Percentiles rank a stretch among this genome's conserved stretches.
These are phyloP conservation scores for Centella asiatica DNA, from an alignment of 129 eudicot species.

Conservation along the genomic window DNA sequence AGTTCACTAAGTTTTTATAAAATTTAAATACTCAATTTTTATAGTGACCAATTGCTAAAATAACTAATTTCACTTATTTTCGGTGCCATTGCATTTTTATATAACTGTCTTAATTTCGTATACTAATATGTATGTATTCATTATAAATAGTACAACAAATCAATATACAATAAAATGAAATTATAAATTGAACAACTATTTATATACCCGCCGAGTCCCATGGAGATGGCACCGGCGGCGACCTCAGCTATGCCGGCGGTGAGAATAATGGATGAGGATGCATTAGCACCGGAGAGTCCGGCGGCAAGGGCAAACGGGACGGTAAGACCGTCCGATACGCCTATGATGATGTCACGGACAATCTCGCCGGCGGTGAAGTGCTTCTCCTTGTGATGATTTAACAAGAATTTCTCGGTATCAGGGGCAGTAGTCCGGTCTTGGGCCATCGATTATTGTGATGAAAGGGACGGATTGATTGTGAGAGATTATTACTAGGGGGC, in stretches of 20 bases:
- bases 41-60: no score
- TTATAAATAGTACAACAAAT: background rate
- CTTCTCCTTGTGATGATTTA: slow-evolving; percentile 65
- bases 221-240: slow-evolving; percentile 95
- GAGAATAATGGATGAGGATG: slow-evolving; percentile 70
- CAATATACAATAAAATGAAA: background rate
- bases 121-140: no score
- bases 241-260: slow-evolving; percentile 97
- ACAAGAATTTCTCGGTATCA: slow-evolving; percentile 39
- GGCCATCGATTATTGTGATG: slow-evolving; percentile 18
- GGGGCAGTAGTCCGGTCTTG: background rate
- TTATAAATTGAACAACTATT: background rate
- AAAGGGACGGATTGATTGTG: no score
- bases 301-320: slow-evolving; percentile 98
- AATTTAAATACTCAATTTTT: no score
- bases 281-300: slow-evolving; percentile 92
- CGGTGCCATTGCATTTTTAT: no score
- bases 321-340: slow-evolving; percentile 95
- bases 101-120: no score
- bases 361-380: slow-evolving; percentile 96
- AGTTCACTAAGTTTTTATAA: no score
- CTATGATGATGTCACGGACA: slow-evolving; percentile 90
- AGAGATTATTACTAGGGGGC: no score
- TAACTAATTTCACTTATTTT: no score
- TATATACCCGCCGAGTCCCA: slow-evolving; percentile 95